Conservation (phyloP, 192 early-diverging fungal species). For the Obelidium mucronatum region DNA sequence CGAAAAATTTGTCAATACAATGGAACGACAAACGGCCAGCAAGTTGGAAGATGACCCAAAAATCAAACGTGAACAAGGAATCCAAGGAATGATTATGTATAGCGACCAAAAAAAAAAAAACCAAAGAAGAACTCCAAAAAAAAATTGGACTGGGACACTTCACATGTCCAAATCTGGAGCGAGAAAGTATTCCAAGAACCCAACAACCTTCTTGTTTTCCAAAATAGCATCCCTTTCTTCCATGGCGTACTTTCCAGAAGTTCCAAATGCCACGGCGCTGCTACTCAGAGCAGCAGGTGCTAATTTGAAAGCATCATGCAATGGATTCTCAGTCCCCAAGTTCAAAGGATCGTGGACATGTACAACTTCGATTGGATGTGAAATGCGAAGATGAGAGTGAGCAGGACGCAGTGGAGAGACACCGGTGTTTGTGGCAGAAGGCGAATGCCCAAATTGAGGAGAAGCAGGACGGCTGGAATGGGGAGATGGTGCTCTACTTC, state of each 20-base stretch:
- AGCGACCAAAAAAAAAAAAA: too few species aligned
- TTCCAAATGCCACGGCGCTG: not conserved
- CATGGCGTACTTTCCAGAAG: not conserved
- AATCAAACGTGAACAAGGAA: too few species aligned
- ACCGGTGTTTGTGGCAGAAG: not conserved
- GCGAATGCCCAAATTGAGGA: not conserved
- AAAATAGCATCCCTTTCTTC: not conserved
- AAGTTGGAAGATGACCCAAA: too few species aligned
- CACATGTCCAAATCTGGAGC: constrained; percentile 15
- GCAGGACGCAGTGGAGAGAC: constrained; percentile 9
- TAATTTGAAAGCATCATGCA: not conserved
- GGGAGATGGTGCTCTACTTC: constrained; percentile 13
- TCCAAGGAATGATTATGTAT: too few species aligned
- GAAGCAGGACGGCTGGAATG: constrained; percentile 6
- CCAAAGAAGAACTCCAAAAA: not conserved
- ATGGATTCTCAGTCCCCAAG: not conserved
- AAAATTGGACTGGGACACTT: not conserved
- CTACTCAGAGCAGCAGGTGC: not conserved
- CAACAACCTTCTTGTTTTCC: constrained; percentile 22
- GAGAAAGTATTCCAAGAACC: constrained; percentile 37
- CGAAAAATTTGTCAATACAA: too few species aligned
- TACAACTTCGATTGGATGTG: constrained; percentile 40
- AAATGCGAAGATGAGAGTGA: constrained; percentile 34
- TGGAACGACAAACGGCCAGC: too few species aligned
- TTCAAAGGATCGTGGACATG: not conserved